phyloP scores from a whole-genome alignment of 2,329 filamentous ascomycete genomes.

The Trichoderma sp. region DNA sequence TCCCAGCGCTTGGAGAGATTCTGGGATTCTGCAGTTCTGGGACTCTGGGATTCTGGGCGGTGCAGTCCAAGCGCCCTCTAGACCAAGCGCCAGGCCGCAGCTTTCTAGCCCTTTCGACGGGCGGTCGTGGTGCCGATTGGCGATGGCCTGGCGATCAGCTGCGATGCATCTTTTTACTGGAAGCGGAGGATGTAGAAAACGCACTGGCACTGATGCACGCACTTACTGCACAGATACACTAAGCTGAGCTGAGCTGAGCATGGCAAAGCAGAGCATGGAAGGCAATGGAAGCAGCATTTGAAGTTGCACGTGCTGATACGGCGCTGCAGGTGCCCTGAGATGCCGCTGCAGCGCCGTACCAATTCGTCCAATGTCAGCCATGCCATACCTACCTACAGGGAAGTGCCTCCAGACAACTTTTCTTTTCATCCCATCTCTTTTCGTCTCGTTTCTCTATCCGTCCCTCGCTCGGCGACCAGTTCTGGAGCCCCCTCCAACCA shows the following conservation, averaged over 20 bases:
- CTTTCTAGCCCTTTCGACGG: constrained; percentile 13
- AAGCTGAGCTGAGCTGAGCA: neutral
- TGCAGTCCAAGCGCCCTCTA: constrained; percentile 19
- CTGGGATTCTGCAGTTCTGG: too few relatives aligned
- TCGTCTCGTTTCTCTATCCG: neutral
- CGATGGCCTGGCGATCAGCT: constrained; percentile 21
- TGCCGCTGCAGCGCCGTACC: neutral
- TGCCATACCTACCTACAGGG: neutral
- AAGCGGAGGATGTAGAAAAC: constrained; percentile 2
- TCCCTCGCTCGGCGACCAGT: neutral
- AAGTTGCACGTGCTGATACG: neutral
- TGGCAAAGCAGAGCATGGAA: neutral
- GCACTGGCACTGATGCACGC: neutral
- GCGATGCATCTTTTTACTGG: constrained; percentile 6
- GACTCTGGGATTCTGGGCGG: neutral
- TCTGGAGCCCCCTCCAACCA: neutral
- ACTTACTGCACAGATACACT: neutral
- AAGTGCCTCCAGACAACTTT: too few relatives aligned
- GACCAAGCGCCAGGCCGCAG: constrained; percentile 13
- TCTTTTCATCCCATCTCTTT: neutral
- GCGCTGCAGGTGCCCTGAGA: neutral
- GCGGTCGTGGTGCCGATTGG: constrained; percentile 24
- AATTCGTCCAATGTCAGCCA: neutral
- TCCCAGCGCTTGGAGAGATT: constrained; percentile 10
- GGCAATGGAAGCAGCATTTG: neutral